Base-by-base conservation (phyloP, 306 rosid species). In the Rosa rugosa region DNA sequence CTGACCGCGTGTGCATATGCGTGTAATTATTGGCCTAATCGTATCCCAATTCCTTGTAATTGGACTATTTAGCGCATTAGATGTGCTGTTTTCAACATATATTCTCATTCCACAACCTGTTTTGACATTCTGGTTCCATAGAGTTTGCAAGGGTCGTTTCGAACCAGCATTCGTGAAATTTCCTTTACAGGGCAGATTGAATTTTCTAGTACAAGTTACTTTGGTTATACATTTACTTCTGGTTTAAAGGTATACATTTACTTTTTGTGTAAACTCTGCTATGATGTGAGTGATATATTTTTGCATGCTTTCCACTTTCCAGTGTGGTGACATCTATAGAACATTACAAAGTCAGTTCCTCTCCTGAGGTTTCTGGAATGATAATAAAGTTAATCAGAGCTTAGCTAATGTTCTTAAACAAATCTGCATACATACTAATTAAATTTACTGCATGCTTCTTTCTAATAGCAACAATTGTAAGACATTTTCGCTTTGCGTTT, bases 1-100 rank as follows among this genome's bases (percentile, higher is more conserved):
- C 87, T 92, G 99, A 97, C 97, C 97, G n/a, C 91, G 91, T 80
- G 84, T 92, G 47, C 98, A 92, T 78, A 86, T 90, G 13, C 93
- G 95, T 45, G 90, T 92, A 77, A 79, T 91, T 53, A 80, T 75
- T 1, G 95, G 97, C 69, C 83, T 92, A 84, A 59, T 91, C 42
- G 84, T 94, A 80, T 81, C 97, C 69, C 97, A 94, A 78, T 16
- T 91, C 76, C 92, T 94, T 80, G 80, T 83, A 69, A 92, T 91
- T 90, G 97, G 99, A 71, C 71, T 94, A 87, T 82, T 94, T 38
- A 90, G 93, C 86, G 83, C 97, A 73, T 85, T 88, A 87, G 88
- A 85, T 42, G 86, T 92, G 31, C 51, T 76, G 7, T 67, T 84
- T 77, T 84, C 89, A 36, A 86, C 97, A 10, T 34, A 86, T 27